Base-by-base conservation (phyloP, 352 stramenopile genomes). In the Pythium apleroticum region DNA sequence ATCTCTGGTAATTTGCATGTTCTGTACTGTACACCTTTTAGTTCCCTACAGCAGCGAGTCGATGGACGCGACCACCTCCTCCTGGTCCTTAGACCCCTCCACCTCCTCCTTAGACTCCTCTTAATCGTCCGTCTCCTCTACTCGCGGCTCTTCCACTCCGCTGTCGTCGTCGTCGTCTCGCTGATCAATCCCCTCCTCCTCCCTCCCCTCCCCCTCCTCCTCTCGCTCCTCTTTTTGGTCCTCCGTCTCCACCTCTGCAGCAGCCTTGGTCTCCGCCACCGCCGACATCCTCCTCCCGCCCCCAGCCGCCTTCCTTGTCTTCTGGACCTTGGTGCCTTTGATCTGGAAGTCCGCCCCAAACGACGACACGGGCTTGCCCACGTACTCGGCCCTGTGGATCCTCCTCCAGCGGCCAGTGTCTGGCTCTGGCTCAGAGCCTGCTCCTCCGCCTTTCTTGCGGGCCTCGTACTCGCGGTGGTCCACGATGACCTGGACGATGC, bases 401-500 rank as follows among this genome's bases (percentile, higher is more conserved):
- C 80, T 72, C 17, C 69, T 61, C 84, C 84, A 93, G 35, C 81
- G 76, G 3, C 81, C 80, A 33, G 82, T 91, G 43, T 81, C 69
- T 0, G 84, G 80, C 60, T 88, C 77, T 2, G 17, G 41, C 73
- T 57, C 54, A n/a, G 15, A 35, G 27, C 52, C 37, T 19, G 37
- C 43, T 31, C 52, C 37, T 19, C 50, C 50, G n/a, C 53, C 72
- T 66, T 78, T 69, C 43, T 85, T 81, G 33, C 79, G 72, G 48
- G 64, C 57, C 56, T 91, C 82, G 35, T 76, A 91, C 60, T 91
- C 80, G 22, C 81, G 80, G 58, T 91, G 71, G 71, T 98, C 90
- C 15, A 98, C 76, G 45, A 96, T 90, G 43, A 98, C 86, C 70
- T 95, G 92, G 45, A 98, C 68, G 43, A 97, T 90, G 17, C 94